Base-by-base conservation (phyloP, 192 early-diverging fungal genomes). In the Rhizoclosmatium sp. region DNA sequence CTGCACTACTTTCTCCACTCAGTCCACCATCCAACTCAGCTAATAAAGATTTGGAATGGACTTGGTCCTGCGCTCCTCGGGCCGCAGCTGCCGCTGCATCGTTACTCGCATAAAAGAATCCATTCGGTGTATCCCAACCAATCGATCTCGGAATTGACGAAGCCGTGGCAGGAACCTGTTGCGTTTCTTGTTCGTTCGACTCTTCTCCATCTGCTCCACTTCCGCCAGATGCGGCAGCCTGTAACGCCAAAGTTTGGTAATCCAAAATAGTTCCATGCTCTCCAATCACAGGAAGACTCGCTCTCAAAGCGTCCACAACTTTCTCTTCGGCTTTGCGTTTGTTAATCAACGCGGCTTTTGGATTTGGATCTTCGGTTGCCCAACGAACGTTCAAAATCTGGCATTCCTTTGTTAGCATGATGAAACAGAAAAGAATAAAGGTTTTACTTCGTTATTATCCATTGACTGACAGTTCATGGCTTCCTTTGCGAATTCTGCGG, bases 401-500 rank as follows among this genome's bases (percentile, higher is more conserved):
- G 16, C n/a, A 21, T 21, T 31, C 5, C 21, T 31, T 31, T 31
- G 31, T 31, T 31, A 54, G 51, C 5, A 54, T 54, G 51, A 0
- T 54, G 51, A 54, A 0, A 16, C 23, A 2, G 48, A 44, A 78
- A 56, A 31, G 21, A 7, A 47, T 54, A 54, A 54, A 54, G 16
- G 1, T 54, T 12, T 60, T 70, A 94, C 91, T 79, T 96, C 95
- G 58, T 91, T 89, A 58, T 86, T 82, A 78, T 96, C 94, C 41
- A 96, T 75, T 31, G 90, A 87, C 61, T 96, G 95, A 49, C 90
- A 88, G 62, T 86, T 86, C 95, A 96, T 96, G 4, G 95, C 95
- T 78, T 96, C 95, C 70, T 92, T 93, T 9, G 94, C 95, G 87
- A 96, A 96, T 85, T 96, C 94, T 31, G 95, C 95, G 73, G 87